Conservation (phyloP, 345 rosid genomes). For the Gossypium longicalyx region DNA sequence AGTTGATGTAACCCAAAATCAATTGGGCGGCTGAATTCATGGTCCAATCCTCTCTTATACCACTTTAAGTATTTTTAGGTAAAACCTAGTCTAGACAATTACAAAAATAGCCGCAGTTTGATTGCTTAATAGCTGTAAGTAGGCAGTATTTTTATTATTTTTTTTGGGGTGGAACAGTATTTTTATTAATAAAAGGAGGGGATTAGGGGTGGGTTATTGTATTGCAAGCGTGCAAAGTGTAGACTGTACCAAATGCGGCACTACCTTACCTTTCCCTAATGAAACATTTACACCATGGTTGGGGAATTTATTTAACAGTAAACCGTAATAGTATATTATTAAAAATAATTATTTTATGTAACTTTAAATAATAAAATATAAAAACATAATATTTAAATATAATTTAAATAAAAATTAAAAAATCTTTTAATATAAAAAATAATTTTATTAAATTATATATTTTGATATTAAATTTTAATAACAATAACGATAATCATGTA, state of each 20-base stretch:
- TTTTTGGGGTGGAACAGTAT: too few species aligned
- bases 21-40: neutral
- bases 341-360: too few species aligned
- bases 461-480: too few species aligned
- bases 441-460: too few species aligned
- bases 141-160: neutral
- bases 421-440: too few species aligned
- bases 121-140: neutral
- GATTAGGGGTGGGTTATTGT: neutral
- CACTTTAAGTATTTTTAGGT: neutral
- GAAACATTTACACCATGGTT: neutral
- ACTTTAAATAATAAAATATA: neutral
- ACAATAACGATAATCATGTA: too few species aligned
- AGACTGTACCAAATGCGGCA: neutral
- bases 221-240: slow-evolving; percentile 3
- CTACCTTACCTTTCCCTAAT: neutral
- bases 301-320: neutral
- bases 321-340: too few species aligned
- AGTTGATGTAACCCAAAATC: neutral
- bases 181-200: neutral
- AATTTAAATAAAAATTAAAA: too few species aligned
- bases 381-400: too few species aligned
- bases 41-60: neutral
- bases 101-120: neutral
- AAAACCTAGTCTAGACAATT: neutral